A percentile compares a stretch with the other conserved stretches of the same genome.
phyloP scores from a whole-genome alignment of 2,329 filamentous ascomycete species.

The Balansia obtecta region DNA sequence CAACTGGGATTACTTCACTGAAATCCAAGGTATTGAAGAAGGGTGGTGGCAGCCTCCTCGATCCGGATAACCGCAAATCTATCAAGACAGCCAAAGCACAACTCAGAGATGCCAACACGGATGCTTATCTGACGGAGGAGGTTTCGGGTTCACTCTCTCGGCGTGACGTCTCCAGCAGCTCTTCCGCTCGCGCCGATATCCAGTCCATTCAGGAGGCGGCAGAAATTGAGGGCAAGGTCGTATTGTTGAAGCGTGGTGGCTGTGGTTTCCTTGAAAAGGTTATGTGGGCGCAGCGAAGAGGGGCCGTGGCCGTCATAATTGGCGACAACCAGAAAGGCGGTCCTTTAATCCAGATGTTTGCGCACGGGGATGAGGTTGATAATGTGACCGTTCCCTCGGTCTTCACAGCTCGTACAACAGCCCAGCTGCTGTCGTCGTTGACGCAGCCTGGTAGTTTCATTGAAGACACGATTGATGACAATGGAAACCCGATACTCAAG shows the following conservation, averaged over 20 bases:
- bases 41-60: slow-evolving; percentile 12
- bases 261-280: slow-evolving; percentile 96
- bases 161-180: slow-evolving; percentile 21
- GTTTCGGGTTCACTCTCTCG: slow-evolving; percentile 20
- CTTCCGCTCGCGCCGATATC: slow-evolving; percentile 66
- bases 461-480: slow-evolving; percentile 46
- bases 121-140: slow-evolving; percentile 64
- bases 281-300: slow-evolving; percentile 88
- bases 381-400: slow-evolving; percentile 89
- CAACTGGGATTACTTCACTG: slow-evolving; percentile 11
- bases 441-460: slow-evolving; percentile 58
- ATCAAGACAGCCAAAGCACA: slow-evolving; percentile 7
- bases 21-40: slow-evolving; percentile 10
- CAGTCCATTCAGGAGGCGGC: slow-evolving; percentile 83
- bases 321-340: slow-evolving; percentile 87
- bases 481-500: slow-evolving; percentile 43
- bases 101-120: slow-evolving; percentile 43
- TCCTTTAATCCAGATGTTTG: slow-evolving; percentile 92
- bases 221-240: slow-evolving; percentile 87
- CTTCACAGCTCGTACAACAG: slow-evolving; percentile 90
- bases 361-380: slow-evolving; percentile 78
- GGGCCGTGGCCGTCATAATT: slow-evolving; percentile 81
- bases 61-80: slow-evolving; percentile 15
- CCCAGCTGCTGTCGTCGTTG: slow-evolving; percentile 80
- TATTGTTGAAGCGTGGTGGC: slow-evolving; percentile 79